Evolutionary conservation across 192 early-diverging fungal species (phyloP), one percentile per base, ranked within the genome.

Genomic region (Coemansia sp.): DNA sequence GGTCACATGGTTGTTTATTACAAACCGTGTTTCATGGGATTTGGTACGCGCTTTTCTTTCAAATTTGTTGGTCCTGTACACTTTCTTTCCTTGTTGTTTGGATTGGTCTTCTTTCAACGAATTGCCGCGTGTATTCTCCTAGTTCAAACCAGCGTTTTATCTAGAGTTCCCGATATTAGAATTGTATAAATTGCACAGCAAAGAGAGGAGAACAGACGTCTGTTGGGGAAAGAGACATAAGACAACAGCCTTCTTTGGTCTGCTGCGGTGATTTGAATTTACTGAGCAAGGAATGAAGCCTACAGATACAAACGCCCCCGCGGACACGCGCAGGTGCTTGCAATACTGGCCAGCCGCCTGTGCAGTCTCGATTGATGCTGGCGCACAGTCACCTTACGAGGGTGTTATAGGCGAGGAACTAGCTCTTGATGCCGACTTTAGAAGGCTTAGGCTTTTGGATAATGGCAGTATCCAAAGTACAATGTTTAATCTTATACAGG

Each of bases 271-370:
- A 9, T 19, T 26, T 26, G 52, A 26, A 9, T 26, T 54, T 54
- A 54, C 52, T 8, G 26, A 4, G 10, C 9, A 54, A 21, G 23
- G 3, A 4, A 80, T 80, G 77, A 69, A 64, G 53, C 72, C 77
- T 23, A 80, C 75, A 42, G 69, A 71, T 45, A 70, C 63, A 15
- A 19, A 50, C 3, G 73, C 41, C 3, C 79, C 79, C 0, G 79
- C 79, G 3, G 74, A 76, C 23, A 81, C 79, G 15, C 74, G 65
- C 16, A 64, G 56, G 26, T 81, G 79, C 57, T 56, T 81, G n/a
- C 70, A 68, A 26, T 73, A 76, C 65, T 81, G 79, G 78, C 74
- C 79, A 40, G 67, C 67, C 12, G 43, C 42, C 32, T 65, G 71
- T 39, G 67, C 74, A 21, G 47, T 73, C 3, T 39, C 79, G n/a